These are phyloP conservation scores for Beauveria medogensis DNA, from an alignment of 2,329 filamentous ascomycete species.

Conservation along the genomic window DNA sequence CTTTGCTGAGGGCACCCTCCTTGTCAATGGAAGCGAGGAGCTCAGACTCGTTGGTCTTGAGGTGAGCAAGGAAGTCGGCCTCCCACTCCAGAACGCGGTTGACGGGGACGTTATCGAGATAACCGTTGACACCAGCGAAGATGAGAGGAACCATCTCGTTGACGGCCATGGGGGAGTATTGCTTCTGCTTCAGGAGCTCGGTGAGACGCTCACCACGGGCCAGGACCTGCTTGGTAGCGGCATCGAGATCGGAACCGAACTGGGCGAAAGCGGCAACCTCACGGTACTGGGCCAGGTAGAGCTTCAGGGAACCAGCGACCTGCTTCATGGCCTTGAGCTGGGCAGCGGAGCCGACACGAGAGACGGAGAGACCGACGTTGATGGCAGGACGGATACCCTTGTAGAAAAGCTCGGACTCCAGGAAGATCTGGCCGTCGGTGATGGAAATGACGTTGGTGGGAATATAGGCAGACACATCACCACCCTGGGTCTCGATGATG, in stretches of 20 bases:
- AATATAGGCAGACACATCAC: constrained; percentile 99
- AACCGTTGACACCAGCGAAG: constrained; percentile 98
- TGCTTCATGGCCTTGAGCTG: constrained; percentile 99
- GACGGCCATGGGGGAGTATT: constrained; percentile 97
- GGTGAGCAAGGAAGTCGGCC: constrained; percentile 83
- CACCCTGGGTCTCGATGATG: constrained; percentile 98
- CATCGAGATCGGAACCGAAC: constrained; percentile 99
- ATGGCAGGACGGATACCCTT: constrained; percentile 99
- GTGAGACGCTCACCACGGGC: constrained; percentile 97
- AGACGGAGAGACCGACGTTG: constrained; percentile 99
- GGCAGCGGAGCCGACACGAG: constrained; percentile 98
- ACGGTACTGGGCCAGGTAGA: constrained; percentile 99
- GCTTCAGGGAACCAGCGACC: constrained; percentile 98
- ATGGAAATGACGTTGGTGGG: constrained; percentile 99
- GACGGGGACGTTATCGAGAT: constrained; percentile 83
- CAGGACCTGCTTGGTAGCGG: constrained; percentile 97
- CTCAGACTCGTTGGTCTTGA: constrained; percentile 83
- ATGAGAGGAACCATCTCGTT: constrained; percentile 99
- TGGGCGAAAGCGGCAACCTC: constrained; percentile 99
- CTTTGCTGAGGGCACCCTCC: constrained; percentile 95
- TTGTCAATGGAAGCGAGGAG: constrained; percentile 82
- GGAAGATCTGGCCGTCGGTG: constrained; percentile 99
- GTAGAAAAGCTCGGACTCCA: constrained; percentile 99
- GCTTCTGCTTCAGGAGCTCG: constrained; percentile 99
- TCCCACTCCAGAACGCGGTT: constrained; percentile 90